Base-by-base conservation (phyloP, 169 alveolate genomes). In the Ichthyophthirius multifiliis region DNA sequence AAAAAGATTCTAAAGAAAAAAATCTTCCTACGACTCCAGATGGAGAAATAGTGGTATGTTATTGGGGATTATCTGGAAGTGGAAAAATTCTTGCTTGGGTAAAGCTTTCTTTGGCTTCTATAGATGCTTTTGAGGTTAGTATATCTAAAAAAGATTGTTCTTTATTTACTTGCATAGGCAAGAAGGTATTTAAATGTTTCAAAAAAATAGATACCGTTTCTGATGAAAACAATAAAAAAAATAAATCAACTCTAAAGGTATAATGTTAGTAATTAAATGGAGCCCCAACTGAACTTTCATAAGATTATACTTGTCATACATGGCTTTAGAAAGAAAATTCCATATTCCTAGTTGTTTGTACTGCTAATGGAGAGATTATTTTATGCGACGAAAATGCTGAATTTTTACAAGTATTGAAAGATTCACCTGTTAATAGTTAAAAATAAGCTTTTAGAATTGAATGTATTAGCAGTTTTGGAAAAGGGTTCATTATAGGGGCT, bases 11-110 rank as follows among this genome's bases (percentile, higher is more conserved):
- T 46, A 46, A 46, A n/a, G 65, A 46, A 27, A 55, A 55, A 27
- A 41, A 41, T 41, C 7, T 7, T 13, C 13, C 9, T 92, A 93
- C 30, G 71, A 74, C 34, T 92, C 90, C 63, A 80, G 95, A 55
- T 82, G 89, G 48, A 74, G 87, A 74, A 90, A 80, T 31, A 48
- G 90, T 64, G 4, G 39, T 44, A 39, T 35, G 43, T 41, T 67
- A 67, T 44, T 67, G 77, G 77, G 15, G 41, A 27, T 67, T 55
- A 55, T 55, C 71, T 27, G 77, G 77, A 31, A 67, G 46, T 34
- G 46, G 77, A 7, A 37, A 34, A 37, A 41, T 35, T 12, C 30
- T 67, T 35, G 55, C 46, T 15, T 67, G 48, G 39, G 39, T 67
- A n/a, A 27, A 15, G 13, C 12, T 64, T 32, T 32, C 46, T 20